Base-by-base conservation (phyloP, 2,329 filamentous ascomycete genomes). In the Calonectria naviculata region DNA sequence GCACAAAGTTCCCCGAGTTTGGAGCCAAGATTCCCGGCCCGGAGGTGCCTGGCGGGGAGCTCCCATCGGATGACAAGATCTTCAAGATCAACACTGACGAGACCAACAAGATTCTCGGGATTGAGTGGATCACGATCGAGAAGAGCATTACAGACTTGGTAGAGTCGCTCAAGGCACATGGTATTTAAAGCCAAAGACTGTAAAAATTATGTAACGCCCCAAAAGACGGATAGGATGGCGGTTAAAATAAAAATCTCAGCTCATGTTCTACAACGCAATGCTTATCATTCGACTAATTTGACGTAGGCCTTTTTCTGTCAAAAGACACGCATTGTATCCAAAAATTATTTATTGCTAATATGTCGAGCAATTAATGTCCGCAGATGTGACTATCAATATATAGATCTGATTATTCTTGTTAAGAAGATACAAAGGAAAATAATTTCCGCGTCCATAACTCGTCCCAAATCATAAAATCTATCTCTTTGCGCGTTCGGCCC, bases 101-200 rank as follows among this genome's bases (percentile, higher is more conserved):
- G 78, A 90, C 90, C 1, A 88, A 87, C 29, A 86, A 90, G 77
- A 75, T 92, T 56, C 80, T 94, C 70, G 91, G 90, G 0, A 86
- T 93, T 60, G 83, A 92, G 70, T 94, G 89, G 86, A 90, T 84
- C 73, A 80, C 83, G 5, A 77, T 94, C 38, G 91, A 94, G 81
- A 86, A 92, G 82, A 88, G 85, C 31, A 85, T 93, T 31, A 84
- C 87, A 7, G 93, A 94, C 78, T 87, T 91, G 8, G 87, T 93
- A 21, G 89, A 89, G 82, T 92, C 89, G 36, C 81, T 95, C 77
- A 87, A 93, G 81, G 79, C 78, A n/a, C 78, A 85, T 61, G 78
- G 77, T 0, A 76, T 79, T 31, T 83, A 61, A 72, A 61, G 5
- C 10, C 2, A 34, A 8, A n/a, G 10, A 56, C 21, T 2, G 44